Conservation (phyloP, 2,329 filamentous ascomycete species). For the Xylaria sp. region DNA sequence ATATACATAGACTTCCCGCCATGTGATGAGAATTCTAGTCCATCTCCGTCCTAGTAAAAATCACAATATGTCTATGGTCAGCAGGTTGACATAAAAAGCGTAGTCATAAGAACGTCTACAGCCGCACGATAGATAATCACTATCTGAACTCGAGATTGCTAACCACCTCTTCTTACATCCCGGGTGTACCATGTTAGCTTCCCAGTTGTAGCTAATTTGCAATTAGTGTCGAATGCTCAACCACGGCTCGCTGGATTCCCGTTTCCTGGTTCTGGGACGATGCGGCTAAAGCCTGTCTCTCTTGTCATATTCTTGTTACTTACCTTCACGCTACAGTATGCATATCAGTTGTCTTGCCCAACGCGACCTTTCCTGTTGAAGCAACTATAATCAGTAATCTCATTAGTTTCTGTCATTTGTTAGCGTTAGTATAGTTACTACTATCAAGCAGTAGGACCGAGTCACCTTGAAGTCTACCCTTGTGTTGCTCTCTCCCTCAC, state of each 20-base stretch:
- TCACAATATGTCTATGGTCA: constrained; percentile 8
- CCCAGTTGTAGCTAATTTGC: constrained; percentile 8
- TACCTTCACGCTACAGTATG: constrained; percentile 27
- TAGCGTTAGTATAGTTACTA: constrained; percentile 17
- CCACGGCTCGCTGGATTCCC: constrained; percentile 26
- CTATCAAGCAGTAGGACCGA: constrained; percentile 29
- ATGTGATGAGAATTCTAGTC: constrained; percentile 33
- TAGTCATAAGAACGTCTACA: neutral
- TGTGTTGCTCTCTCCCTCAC: constrained; percentile 45
- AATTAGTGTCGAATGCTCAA: constrained; percentile 25
- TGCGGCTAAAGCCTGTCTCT: constrained; percentile 21
- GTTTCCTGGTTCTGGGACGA: constrained; percentile 31
- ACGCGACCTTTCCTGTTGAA: constrained; percentile 33
- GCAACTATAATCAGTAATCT: constrained; percentile 29
- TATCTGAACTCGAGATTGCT: neutral
- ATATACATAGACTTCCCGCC: constrained; percentile 34
- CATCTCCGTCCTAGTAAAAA: constrained; percentile 10
- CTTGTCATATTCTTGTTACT: constrained; percentile 8
- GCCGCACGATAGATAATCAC: constrained; percentile 12
- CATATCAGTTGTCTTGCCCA: constrained; percentile 29
- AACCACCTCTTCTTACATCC: constrained; percentile 4
- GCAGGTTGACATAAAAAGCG: neutral
- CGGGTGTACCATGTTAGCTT: neutral
- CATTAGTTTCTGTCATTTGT: constrained; percentile 20
- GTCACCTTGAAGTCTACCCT: constrained; percentile 40